Percentiles rank a stretch among this genome's conserved stretches.
These are phyloP conservation scores for Acaromyces ingoldii DNA, from an alignment of 1,284 basidiomycete species.

Conservation along the genomic window DNA sequence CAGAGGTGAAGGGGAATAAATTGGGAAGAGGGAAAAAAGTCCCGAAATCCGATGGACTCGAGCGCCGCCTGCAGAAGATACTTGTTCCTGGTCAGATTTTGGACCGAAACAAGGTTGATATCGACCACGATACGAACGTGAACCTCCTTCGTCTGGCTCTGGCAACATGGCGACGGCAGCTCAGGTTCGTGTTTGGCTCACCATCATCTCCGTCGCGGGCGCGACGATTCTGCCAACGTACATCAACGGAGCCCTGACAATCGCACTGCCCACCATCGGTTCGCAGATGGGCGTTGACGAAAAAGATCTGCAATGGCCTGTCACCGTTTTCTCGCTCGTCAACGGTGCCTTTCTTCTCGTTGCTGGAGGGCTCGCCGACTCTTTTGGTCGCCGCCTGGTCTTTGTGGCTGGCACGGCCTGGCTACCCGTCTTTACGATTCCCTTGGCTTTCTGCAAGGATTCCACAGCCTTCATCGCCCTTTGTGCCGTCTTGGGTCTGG, in stretches of 20 bases:
- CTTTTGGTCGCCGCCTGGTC: slow-evolving; percentile 53
- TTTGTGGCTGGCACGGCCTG: slow-evolving; percentile 55
- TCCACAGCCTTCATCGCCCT: slow-evolving; percentile 45
- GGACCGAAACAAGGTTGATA: too few relatives aligned
- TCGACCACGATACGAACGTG: too few relatives aligned
- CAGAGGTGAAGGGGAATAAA: too few relatives aligned
- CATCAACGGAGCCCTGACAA: slow-evolving; percentile 55
- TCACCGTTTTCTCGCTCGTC: slow-evolving; percentile 59
- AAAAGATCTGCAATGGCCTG: slow-evolving; percentile 64
- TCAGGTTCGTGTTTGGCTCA: too few relatives aligned
- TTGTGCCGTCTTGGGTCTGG: slow-evolving; percentile 37
- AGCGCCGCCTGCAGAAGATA: too few relatives aligned
- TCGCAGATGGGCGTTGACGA: slow-evolving; percentile 57
- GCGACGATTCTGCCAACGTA: slow-evolving; percentile 48
- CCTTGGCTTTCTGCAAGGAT: slow-evolving; percentile 43
- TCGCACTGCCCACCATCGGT: slow-evolving; percentile 64
- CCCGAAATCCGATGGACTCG: too few relatives aligned
- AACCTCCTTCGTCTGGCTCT: too few relatives aligned
- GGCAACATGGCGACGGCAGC: too few relatives aligned
- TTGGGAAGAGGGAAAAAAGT: too few relatives aligned
- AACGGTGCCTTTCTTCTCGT: slow-evolving; percentile 60
- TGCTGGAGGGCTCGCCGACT: slow-evolving; percentile 54
- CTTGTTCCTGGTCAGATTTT: too few relatives aligned
- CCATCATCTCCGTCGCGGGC: slow-evolving; percentile 23
- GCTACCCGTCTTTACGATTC: slow-evolving; percentile 44